A percentile compares a stretch with the other conserved stretches of the same genome.
phyloP scores from a whole-genome alignment of 1,139 yeast species.

The Blastobotrys arbuscula region DNA sequence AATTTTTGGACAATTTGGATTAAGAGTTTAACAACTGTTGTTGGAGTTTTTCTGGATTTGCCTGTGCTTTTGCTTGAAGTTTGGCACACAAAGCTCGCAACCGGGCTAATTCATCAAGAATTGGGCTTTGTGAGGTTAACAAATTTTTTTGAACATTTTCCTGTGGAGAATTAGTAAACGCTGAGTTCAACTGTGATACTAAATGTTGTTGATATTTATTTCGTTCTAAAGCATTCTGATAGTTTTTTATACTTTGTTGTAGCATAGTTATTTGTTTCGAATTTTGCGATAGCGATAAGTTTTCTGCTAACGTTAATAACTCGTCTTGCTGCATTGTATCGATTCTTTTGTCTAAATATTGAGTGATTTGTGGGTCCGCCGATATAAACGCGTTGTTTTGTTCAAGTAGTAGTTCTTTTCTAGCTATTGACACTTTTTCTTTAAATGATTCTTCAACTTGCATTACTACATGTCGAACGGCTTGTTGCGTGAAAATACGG shows the following conservation, averaged over 20 bases:
- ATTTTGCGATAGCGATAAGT: neutral
- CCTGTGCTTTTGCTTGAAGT: slow-evolving; percentile 12
- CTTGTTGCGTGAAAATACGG: slow-evolving; percentile 21
- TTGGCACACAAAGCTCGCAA: slow-evolving; percentile 14
- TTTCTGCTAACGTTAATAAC: slow-evolving; percentile 4
- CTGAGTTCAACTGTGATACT: neutral
- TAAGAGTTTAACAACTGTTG: slow-evolving; percentile 9
- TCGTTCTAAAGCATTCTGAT: slow-evolving; percentile 1
- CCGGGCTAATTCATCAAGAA: slow-evolving; percentile 15
- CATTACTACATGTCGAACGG: slow-evolving; percentile 19
- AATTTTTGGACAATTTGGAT: slow-evolving; percentile 53
- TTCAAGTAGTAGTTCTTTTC: slow-evolving; percentile 6
- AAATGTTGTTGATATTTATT: slow-evolving; percentile 5
- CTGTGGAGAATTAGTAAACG: slow-evolving; percentile 11
- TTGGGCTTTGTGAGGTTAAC: slow-evolving; percentile 12
- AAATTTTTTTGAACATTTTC: slow-evolving; percentile 14
- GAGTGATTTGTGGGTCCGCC: slow-evolving; percentile 13
- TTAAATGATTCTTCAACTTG: slow-evolving; percentile 17
- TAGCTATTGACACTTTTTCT: slow-evolving; percentile 9
- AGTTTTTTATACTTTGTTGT: slow-evolving; percentile 1
- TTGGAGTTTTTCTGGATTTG: neutral
- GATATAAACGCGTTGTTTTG: slow-evolving; percentile 11
- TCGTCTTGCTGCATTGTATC: slow-evolving; percentile 6
- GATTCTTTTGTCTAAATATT: slow-evolving; percentile 5
- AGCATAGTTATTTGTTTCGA: neutral